Base-by-base conservation (phyloP, 441 rosid species). In the Metrosideros polymorpha region DNA sequence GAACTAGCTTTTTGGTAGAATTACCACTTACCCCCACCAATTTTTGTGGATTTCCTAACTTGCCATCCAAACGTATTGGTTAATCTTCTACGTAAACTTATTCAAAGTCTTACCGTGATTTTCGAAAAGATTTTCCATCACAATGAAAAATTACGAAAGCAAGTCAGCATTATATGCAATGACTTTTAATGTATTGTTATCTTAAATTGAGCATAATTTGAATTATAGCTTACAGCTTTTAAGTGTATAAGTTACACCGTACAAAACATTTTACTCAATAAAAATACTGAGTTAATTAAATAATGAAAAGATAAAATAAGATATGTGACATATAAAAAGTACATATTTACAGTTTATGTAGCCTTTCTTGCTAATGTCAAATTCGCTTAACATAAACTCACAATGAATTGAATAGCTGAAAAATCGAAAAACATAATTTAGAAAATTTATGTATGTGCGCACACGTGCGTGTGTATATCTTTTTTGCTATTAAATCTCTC, bases 181-280 rank as follows among this genome's bases (percentile, higher is more conserved):
- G 61, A 27, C 30, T 56, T 56, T 12, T 56, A 27, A 56, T 12
- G 63, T 6, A 56, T 27, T 56, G 3, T 29, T 56, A 24, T 54
- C 1, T 1, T 54, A 22, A 54, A 54, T 54, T 1, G 27, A 54
- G 27, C 2, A 24, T 12, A 56, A 56, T 56, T 56, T 56, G 63
- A 9, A 56, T 27, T 56, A 27, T 27, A 56, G 3, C 7, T 57
- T 57, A n/a, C 0, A 6, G 1, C 0, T n/a, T 1, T 57, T 57
- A n/a, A n/a, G 18, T 57, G 32, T 5, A 25, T 12, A 57, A 2
- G 29, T 25, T 25, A 10, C 61, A 56, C 6, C 10, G 5, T 7
- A 7, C 6, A 30, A 15, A 57, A n/a, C 5, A 8, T 17, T 53
- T 53, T 19, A 22, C 56, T 53, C 22, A 19, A 55, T 4, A 25